Base-by-base conservation (phyloP, 345 rosid species). In the Cardiospermum halicacabum region DNA sequence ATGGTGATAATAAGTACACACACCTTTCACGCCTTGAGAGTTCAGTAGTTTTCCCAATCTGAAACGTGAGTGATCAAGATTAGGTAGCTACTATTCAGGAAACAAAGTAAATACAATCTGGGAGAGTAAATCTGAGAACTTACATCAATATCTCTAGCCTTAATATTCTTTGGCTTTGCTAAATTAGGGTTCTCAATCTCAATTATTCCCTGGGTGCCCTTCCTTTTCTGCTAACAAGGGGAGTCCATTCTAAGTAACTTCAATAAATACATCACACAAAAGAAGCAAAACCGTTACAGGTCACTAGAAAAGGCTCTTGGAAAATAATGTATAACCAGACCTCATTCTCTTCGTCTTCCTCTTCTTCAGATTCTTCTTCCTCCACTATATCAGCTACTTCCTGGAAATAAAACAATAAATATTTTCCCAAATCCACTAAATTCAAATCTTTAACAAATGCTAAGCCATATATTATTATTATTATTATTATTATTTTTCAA, bases 11-110 rank as follows among this genome's bases (percentile, higher is more conserved):
- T 21, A 63, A 36, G 25, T 48, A 75, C 81, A 67, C 81, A 67
- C 54, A 95, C 99, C 97, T 95, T 80, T 95, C 97, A 56, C 96
- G 96, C 86, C 97, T 89, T 5, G 99, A 89, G 74, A 95, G 93
- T 75, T 91, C 97, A 49, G 96, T 82, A 43, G 93, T 85, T 74
- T 80, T 89, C 43, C 82, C 85, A 28, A 69, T 61, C 99, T 95
- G 77, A 19, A 81, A 53, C 58, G 55, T n/a, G 45, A 22, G 42
- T 25, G 47, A 45, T 18, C 31, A 30, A 53, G 53, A 15, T 5
- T 22, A 57, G 37, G 64, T 24, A 36, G 55, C n/a, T 12, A 51
- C 8, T 36, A 28, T n/a, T 53, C 51, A 62, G 39, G 34, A 2
- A 54, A 18, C 0, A 8, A 12, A 26, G 55, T 24, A 50, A 66